These are phyloP conservation scores for Dioszegia crocea DNA, from an alignment of 768 basidiomycete genomes.

Conservation along the genomic window DNA sequence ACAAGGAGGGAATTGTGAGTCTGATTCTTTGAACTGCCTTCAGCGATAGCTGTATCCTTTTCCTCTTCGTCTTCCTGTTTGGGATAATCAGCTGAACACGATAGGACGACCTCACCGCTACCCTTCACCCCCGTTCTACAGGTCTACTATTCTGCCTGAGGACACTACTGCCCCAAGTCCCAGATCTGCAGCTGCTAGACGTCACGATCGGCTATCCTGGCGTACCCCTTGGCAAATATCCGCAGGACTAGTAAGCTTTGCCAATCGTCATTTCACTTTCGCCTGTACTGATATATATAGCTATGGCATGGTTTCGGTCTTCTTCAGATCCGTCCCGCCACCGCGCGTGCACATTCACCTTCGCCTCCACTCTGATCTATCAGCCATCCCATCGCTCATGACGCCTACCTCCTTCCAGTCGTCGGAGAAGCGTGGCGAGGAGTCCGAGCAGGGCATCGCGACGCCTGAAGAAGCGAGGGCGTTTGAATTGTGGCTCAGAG, in stretches of 20 bases:
- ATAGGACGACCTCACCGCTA: slow-evolving; percentile 74
- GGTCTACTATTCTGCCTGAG: slow-evolving; percentile 81
- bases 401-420: slow-evolving; percentile 33
- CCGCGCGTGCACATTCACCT: slow-evolving; percentile 84
- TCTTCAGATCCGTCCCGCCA: slow-evolving; percentile 72
- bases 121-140: slow-evolving; percentile 86
- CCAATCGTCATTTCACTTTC: background rate
- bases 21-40: background rate
- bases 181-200: slow-evolving; percentile 76
- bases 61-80: too few relatives aligned
- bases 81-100: too few relatives aligned
- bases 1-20: slow-evolving; percentile 82
- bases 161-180: slow-evolving; percentile 71
- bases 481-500: slow-evolving; percentile 80
- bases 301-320: slow-evolving; percentile 86
- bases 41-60: too few relatives aligned
- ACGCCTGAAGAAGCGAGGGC: slow-evolving; percentile 59
- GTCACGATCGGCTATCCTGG: slow-evolving; percentile 89
- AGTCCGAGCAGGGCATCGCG: slow-evolving; percentile 43
- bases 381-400: slow-evolving; percentile 51
- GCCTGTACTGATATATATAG: slow-evolving; percentile 6
- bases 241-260: slow-evolving; percentile 59
- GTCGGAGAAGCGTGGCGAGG: background rate
- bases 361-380: slow-evolving; percentile 65
- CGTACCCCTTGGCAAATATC: slow-evolving; percentile 72